These are phyloP conservation scores for Saraca asoca DNA, from an alignment of 331 rosid genomes.

Conservation along the genomic window DNA sequence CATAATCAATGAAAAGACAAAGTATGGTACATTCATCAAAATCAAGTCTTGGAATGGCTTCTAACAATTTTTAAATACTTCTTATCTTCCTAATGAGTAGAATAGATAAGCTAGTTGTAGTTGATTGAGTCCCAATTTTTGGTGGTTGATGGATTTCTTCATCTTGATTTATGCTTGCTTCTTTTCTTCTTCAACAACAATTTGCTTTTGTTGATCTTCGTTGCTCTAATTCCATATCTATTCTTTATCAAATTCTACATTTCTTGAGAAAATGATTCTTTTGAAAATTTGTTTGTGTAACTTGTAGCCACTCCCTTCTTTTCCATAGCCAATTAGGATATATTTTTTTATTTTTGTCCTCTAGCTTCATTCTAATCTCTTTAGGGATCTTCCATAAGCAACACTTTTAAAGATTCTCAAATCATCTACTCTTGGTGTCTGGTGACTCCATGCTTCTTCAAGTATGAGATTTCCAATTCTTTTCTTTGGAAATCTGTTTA, in stretches of 20 bases:
- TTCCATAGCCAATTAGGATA: not conserved
- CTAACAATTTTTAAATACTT: not conserved
- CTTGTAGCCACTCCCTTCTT: not conserved
- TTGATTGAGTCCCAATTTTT: too few relatives aligned
- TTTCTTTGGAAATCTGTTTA: not conserved
- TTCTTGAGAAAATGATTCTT: not conserved
- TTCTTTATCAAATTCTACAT: not conserved
- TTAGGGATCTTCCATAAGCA: not conserved
- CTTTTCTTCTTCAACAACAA: too few relatives aligned
- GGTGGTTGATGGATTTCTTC: too few relatives aligned
- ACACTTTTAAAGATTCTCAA: not conserved
- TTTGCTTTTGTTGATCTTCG: too few relatives aligned
- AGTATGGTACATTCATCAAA: not conserved
- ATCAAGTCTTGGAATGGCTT: not conserved
- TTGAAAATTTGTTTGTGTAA: not conserved
- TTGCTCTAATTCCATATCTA: not conserved
- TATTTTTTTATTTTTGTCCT: not conserved
- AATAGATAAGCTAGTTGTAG: not conserved
- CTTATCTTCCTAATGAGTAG: too few relatives aligned
- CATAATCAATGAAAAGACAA: too few relatives aligned
- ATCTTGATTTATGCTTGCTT: too few relatives aligned
- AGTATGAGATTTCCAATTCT: not conserved
- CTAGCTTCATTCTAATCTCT: not conserved
- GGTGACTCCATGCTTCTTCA: not conserved
- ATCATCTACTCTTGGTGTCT: not conserved